These are phyloP conservation scores for Paracamarosporium sp. DNA, from an alignment of 2,329 filamentous ascomycete genomes.

Conservation along the genomic window DNA sequence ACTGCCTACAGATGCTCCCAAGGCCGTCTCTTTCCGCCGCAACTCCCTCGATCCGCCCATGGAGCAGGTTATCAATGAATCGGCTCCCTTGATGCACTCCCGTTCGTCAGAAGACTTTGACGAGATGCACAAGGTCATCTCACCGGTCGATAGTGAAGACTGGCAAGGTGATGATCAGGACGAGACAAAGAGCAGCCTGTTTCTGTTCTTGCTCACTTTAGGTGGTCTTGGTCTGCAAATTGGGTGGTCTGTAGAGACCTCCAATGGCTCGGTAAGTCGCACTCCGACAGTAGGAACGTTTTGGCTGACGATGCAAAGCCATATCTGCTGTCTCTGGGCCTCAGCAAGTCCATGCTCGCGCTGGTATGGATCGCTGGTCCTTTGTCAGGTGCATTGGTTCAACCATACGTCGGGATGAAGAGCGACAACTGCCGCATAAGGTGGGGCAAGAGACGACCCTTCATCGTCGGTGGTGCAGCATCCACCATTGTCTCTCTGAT, in stretches of 20 bases:
- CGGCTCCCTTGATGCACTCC: slow-evolving; percentile 42
- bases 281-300: neutral
- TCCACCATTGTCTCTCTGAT: slow-evolving; percentile 59
- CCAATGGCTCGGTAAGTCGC: slow-evolving; percentile 76
- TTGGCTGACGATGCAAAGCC: slow-evolving; percentile 42
- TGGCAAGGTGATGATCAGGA: slow-evolving; percentile 57
- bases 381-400: slow-evolving; percentile 59
- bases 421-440: slow-evolving; percentile 58
- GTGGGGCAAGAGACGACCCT: slow-evolving; percentile 60
- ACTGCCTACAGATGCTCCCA: slow-evolving; percentile 27
- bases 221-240: slow-evolving; percentile 88
- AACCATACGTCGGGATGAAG: slow-evolving; percentile 61
- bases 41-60: slow-evolving; percentile 25
- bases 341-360: slow-evolving; percentile 59
- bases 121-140: slow-evolving; percentile 40
- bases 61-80: slow-evolving; percentile 40
- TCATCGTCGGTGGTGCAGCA: slow-evolving; percentile 58
- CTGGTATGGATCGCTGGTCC: slow-evolving; percentile 65
- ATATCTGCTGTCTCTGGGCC: slow-evolving; percentile 59
- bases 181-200: slow-evolving; percentile 81
- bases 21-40: slow-evolving; percentile 46
- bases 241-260: slow-evolving; percentile 94
- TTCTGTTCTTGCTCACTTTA: slow-evolving; percentile 84
- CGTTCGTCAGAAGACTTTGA: slow-evolving; percentile 39
- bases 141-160: slow-evolving; percentile 43